Evolutionary conservation across 306 rosid genomes (phyloP), one percentile per base, ranked within the genome.

Genomic region (Quercus suber): DNA sequence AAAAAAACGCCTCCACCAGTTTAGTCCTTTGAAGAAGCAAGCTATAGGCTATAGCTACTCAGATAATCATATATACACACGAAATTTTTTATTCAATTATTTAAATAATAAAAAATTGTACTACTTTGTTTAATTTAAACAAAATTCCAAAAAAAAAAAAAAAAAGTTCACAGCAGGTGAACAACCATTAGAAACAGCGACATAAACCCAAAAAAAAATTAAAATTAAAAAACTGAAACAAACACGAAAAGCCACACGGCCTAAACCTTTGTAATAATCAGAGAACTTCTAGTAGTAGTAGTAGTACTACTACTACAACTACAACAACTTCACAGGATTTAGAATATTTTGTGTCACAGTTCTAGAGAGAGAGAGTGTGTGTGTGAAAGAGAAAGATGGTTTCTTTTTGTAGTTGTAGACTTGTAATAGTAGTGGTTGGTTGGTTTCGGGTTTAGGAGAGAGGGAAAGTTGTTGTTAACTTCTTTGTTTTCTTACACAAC

Each of bases 201-300:
- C 61, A 77, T 30, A 76, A 52, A 14, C 53, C 17, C 12, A 49
- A 49, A 3, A 45, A 10, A 10, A 43, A 7, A 2, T 23, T 23
- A 23, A 11, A 2, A 2, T 37, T 3, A 12, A 49, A 49, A 49
- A 49, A 49, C 53, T 30, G 55, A 64, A 78, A 83, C 79, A 82
- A 74, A 55, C 87, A 78, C 79, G 86, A 87, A 90, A 85, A 81
- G 91, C 74, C 89, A 75, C 52, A 23, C 59, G 51, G 56, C 49
- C 25, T 51, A 82, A 71, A 70, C 21, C 17, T 69, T 63, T 41
- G 45, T 41, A 41, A 25, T 60, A 59, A 74, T 57, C 28, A 82
- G 61, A 79, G 11, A 41, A 41, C 12, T 8, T 41, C 12, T 41
- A 41, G 45, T 41, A 41, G 11, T 8, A 23, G 23, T 23, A 23